phyloP scores from a whole-genome alignment of 169 alveolate genomes.

The Cyclospora cayetanensis region DNA sequence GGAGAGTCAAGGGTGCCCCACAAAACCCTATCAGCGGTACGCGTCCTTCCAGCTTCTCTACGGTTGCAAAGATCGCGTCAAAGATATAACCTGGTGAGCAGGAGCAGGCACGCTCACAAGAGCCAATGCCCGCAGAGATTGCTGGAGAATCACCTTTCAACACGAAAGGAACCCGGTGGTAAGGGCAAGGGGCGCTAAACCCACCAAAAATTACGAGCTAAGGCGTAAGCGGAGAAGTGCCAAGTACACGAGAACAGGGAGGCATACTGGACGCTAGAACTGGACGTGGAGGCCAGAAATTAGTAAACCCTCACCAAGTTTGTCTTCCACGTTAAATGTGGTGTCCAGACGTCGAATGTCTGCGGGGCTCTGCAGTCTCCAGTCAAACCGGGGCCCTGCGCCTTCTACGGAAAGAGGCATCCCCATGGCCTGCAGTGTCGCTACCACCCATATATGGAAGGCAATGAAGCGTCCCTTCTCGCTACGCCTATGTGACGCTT shows the following conservation, averaged over 20 bases:
- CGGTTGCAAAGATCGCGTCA: conserved; percentile 79
- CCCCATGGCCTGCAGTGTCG: conserved; percentile 78
- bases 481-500: no score
- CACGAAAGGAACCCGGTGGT: not conserved
- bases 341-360: conserved; percentile 73
- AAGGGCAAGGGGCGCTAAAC: not conserved
- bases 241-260: not conserved
- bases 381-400: conserved; percentile 80
- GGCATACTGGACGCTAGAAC: not conserved
- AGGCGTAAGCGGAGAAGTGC: not conserved
- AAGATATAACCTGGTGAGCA: conserved; percentile 79
- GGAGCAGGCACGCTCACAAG: not conserved
- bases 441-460: not conserved
- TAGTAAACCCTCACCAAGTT: conserved; percentile 59
- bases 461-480: no score
- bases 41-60: conserved; percentile 75
- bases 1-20: conserved; percentile 88
- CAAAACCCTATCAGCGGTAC: conserved; percentile 86
- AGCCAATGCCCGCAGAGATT: not conserved
- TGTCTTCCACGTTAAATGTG: conserved; percentile 68
- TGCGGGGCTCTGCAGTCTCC: conserved; percentile 76
- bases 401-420: conserved; percentile 78
- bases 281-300: not conserved
- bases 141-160: not conserved
- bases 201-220: not conserved